These are phyloP conservation scores for Erodium texanum DNA, from an alignment of 441 rosid species.

Conservation along the genomic window DNA sequence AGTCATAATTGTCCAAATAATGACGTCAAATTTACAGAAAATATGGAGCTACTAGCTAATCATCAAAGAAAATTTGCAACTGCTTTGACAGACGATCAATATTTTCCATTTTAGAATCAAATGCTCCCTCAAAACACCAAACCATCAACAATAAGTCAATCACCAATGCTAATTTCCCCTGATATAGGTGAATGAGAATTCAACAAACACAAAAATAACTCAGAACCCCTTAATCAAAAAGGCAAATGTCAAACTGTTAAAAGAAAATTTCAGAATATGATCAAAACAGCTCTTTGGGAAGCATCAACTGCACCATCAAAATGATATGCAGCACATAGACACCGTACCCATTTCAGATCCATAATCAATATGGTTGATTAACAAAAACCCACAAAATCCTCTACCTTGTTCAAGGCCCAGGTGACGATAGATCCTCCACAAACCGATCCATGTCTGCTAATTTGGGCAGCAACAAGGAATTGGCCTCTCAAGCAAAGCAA, in stretches of 20 bases:
- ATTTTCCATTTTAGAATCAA: conserved; percentile 6
- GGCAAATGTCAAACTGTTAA: neutral
- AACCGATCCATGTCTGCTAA: conserved; percentile 34
- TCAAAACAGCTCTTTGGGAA: neutral
- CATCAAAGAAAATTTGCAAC: neutral
- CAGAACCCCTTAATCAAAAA: neutral
- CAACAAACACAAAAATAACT: neutral
- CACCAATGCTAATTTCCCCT: neutral
- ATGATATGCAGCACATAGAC: too few relatives aligned
- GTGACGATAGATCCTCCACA: conserved; percentile 39
- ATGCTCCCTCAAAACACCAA: neutral
- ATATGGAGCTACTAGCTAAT: neutral
- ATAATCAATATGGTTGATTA: too few relatives aligned
- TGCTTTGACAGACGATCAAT: neutral
- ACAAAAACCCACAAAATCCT: neutral
- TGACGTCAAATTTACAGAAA: neutral
- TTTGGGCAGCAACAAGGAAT: conserved; percentile 40
- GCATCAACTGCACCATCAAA: neutral
- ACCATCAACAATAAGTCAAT: neutral
- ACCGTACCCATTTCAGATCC: too few relatives aligned
- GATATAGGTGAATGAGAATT: neutral
- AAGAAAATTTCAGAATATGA: neutral
- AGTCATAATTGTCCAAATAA: neutral
- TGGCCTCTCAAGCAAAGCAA: conserved; percentile 28
- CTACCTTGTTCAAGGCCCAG: conserved; percentile 43